Evolutionary conservation across 805 yeast species (phyloP).

Genomic region (Barnettozyma californica): DNA sequence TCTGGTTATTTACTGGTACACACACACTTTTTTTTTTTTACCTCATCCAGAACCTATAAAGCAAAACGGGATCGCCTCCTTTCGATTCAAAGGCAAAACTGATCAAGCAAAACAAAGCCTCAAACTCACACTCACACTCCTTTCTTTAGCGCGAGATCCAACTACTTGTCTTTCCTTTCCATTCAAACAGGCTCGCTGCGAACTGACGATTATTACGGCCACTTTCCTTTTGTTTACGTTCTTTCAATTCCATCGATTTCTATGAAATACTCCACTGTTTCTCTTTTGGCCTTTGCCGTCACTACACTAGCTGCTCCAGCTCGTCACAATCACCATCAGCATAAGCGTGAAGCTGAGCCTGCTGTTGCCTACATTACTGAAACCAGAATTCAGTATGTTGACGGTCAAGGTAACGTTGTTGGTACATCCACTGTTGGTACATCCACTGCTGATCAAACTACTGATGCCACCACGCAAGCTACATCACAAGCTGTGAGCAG

Average conservation of each 20-base stretch:
- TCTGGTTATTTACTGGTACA: not conserved
- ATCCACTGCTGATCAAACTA: not conserved
- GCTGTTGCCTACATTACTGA: slow-evolving; percentile 35
- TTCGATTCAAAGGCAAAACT: not conserved
- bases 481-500: not conserved
- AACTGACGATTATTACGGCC: not conserved
- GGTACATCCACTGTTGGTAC: slow-evolving; percentile 2
- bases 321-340: slow-evolving; percentile 36
- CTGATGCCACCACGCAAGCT: not conserved
- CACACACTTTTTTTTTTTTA: not conserved
- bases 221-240: not conserved
- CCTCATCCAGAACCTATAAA: not conserved
- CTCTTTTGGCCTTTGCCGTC: slow-evolving; percentile 27
- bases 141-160: not conserved
- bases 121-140: not conserved
- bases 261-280: slow-evolving; percentile 22
- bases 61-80: not conserved
- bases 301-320: slow-evolving; percentile 28
- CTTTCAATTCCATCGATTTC: not conserved
- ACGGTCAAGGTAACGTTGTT: slow-evolving; percentile 27
- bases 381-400: slow-evolving; percentile 29
- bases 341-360: slow-evolving; percentile 34
- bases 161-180: slow-evolving; percentile 9
- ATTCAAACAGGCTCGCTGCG: not conserved
- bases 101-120: not conserved